Base-by-base conservation (phyloP, 176 grass and related monocot genomes). In the Guadua angustifolia region DNA sequence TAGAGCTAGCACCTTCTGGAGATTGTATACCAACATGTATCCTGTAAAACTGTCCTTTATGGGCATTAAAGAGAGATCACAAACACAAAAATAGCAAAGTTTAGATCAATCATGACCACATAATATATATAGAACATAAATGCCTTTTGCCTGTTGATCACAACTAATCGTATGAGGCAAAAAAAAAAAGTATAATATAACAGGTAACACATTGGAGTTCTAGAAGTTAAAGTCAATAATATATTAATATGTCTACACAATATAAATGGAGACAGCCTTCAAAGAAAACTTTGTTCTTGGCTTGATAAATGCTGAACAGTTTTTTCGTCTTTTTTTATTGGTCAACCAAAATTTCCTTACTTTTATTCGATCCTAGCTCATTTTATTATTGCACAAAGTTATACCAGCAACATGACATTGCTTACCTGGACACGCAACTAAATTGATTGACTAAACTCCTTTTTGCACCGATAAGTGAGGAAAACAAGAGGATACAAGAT, bases 31-130 rank as follows among this genome's bases (percentile, higher is more conserved):
- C 97, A 55, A 96, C 78, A 91, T 99, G 91, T 87, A 99, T 89
- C 89, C 97, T 99, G 88, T 95, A 99, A 99, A 95, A 96, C 97
- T 99, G 97, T 92, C 83, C 84, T 95, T 94, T 92, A 94, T 89
- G 78, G 79, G 71, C 87, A 92, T 90, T 92, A 95, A 92, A 83
- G 39, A 85, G 14, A 62, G 44, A 72, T 87, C 33, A 56, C 26
- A 50, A 39, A 76, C 25, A 43, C 56, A 22, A 51, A 85, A 79
- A 73, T 10, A 24, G 52, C 5, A 18, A 81, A 83, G 36, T 84
- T 82, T 56, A 78, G 11, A 81, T 84, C 36, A 62, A 69, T 16
- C 50, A 65, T 43, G 16, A 69, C 35, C 59, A 3, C 33, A 59
- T n/a, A 49, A 4, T 7, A 77, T 19, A 22, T 24, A 83, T 11